phyloP scores from a whole-genome alignment of 2,329 filamentous ascomycete species.

The Plenodomus lindquistii region DNA sequence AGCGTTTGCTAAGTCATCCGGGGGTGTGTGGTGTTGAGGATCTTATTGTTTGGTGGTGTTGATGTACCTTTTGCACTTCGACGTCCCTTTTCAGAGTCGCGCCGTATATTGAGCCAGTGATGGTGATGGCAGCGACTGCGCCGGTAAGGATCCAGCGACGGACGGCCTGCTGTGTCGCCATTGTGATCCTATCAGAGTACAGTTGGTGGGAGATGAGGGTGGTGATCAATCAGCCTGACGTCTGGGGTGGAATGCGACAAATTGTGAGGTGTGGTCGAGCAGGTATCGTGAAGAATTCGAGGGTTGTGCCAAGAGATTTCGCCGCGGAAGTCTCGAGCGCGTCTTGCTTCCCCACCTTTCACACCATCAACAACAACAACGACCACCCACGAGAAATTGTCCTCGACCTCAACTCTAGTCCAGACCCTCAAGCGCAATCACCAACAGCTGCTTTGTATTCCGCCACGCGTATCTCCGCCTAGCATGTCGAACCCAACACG shows the following conservation, averaged over 20 bases:
- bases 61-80: slow-evolving; percentile 56
- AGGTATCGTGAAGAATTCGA: slow-evolving; percentile 5
- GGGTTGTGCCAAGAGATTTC: slow-evolving; percentile 23
- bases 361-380: slow-evolving; percentile 8
- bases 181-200: slow-evolving; percentile 1
- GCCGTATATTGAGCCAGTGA: slow-evolving; percentile 62
- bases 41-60: background rate
- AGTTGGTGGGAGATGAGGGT: background rate
- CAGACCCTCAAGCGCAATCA: background rate
- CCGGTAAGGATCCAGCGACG: slow-evolving; percentile 59
- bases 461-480: background rate
- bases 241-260: background rate
- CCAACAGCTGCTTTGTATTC: background rate
- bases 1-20: background rate
- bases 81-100: slow-evolving; percentile 60
- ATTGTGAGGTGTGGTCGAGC: background rate
- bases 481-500: slow-evolving; percentile 40
- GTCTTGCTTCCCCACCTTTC: slow-evolving; percentile 12
- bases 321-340: slow-evolving; percentile 27
- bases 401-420: background rate
- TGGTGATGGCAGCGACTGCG: slow-evolving; percentile 60
- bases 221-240: too few species aligned
- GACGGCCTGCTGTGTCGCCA: slow-evolving; percentile 38
- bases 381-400: background rate
- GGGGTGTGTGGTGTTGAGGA: background rate